Evolutionary conservation across 2,329 filamentous ascomycete species (phyloP).

Genomic region (Neodidymelliopsis sp.): DNA sequence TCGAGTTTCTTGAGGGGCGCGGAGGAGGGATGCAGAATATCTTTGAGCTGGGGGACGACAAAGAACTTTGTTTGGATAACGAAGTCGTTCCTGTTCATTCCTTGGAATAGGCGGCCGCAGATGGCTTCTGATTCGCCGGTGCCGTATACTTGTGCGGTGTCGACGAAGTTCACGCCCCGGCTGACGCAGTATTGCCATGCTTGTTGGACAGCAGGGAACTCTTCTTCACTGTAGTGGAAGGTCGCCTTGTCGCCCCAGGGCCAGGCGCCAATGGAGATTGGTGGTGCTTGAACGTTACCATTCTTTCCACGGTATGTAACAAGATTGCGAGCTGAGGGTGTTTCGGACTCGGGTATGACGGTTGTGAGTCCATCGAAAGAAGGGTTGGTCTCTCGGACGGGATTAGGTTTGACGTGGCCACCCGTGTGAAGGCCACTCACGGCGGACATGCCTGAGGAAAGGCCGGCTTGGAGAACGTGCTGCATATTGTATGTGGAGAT

Average conservation of each 20-base stretch:
- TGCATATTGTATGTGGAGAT: conserved; percentile 22
- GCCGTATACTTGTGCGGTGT: conserved; percentile 56
- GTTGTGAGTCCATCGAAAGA: conserved; percentile 20
- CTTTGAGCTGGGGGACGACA: conserved; percentile 45
- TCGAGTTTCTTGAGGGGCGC: conserved; percentile 49
- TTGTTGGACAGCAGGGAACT: conserved; percentile 45
- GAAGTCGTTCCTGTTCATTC: conserved; percentile 42
- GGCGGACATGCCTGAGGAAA: conserved; percentile 30
- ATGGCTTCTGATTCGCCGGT: conserved; percentile 54
- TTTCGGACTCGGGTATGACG: conserved; percentile 21
- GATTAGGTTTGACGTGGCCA: conserved; percentile 26
- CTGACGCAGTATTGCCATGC: conserved; percentile 51
- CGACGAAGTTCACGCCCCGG: conserved; percentile 53
- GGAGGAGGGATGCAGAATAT: conserved; percentile 41
- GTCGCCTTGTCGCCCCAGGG: conserved; percentile 35
- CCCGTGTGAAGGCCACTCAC: conserved; percentile 28
- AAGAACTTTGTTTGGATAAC: conserved; percentile 54
- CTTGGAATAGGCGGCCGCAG: conserved; percentile 51
- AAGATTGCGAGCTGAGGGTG: conserved; percentile 9
- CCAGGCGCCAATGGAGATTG: conserved; percentile 35
- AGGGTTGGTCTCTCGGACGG: conserved; percentile 11
- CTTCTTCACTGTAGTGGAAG: conserved; percentile 46
- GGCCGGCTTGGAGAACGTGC: conserved; percentile 33
- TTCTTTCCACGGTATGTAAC: conserved; percentile 29
- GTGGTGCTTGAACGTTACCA: conserved; percentile 24